Evolutionary conservation across 805 yeast species (phyloP).

Genomic region (Wickerhamiella galacta): DNA sequence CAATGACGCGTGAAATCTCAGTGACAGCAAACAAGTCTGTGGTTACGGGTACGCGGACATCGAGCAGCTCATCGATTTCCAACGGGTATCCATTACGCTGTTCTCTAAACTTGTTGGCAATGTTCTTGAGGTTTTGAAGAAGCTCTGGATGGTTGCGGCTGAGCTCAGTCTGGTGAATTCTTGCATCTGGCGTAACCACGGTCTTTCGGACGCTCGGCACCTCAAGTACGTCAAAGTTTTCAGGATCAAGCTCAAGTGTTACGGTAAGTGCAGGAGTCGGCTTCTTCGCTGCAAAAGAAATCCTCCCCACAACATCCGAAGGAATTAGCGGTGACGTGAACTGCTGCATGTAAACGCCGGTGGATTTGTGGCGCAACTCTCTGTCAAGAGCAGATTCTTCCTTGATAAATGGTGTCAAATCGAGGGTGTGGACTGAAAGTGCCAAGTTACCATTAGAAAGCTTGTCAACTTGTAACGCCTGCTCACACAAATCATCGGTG

Average conservation of each 20-base stretch:
- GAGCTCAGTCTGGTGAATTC: slow-evolving; percentile 31
- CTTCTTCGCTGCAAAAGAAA: slow-evolving; percentile 38
- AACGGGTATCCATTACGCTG: neutral
- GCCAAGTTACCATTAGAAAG: slow-evolving; percentile 45
- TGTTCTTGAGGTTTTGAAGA: slow-evolving; percentile 1
- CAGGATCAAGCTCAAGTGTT: slow-evolving; percentile 60
- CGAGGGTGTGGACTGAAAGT: slow-evolving; percentile 74
- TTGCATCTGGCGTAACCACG: slow-evolving; percentile 43
- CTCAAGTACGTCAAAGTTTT: slow-evolving; percentile 53
- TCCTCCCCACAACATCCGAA: slow-evolving; percentile 25
- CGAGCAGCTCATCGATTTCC: slow-evolving; percentile 6
- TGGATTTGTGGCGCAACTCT: slow-evolving; percentile 77
- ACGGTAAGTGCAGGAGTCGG: slow-evolving; percentile 57
- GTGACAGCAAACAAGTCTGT: slow-evolving; percentile 5
- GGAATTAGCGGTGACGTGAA: slow-evolving; percentile 49
- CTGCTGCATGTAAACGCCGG: slow-evolving; percentile 63
- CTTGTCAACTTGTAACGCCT: slow-evolving; percentile 66
- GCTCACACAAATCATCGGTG: slow-evolving; percentile 45
- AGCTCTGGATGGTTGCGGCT: slow-evolving; percentile 1
- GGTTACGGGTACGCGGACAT: slow-evolving; percentile 10
- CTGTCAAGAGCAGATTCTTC: slow-evolving; percentile 69
- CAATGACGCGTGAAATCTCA: slow-evolving; percentile 29
- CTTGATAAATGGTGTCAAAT: slow-evolving; percentile 53
- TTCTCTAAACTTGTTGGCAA: slow-evolving; percentile 5
- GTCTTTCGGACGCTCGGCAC: slow-evolving; percentile 58